Percentiles rank a stretch among this genome's conserved stretches.
Conservation (phyloP, 805 yeast species). For the Metschnikowia cubensis region DNA sequence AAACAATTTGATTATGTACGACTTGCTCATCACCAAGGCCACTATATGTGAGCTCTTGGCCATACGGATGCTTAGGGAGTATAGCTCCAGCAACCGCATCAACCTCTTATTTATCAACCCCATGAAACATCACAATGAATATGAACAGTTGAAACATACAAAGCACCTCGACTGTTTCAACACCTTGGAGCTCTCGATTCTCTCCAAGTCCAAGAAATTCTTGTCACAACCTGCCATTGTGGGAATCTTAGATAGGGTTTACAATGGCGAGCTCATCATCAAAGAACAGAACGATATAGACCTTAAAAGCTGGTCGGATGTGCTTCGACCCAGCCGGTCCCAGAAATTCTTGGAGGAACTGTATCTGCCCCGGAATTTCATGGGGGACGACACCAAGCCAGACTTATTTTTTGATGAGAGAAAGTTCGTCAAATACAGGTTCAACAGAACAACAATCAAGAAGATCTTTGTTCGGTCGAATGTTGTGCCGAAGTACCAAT, state of each 20-base stretch:
- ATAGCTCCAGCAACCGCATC: slow-evolving; percentile 39
- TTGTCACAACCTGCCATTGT: slow-evolving; percentile 50
- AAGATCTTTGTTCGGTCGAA: slow-evolving; percentile 29
- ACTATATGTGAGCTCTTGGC: slow-evolving; percentile 52
- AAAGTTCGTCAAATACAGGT: slow-evolving; percentile 29
- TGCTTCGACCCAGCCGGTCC: slow-evolving; percentile 1
- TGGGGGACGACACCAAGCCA: slow-evolving; percentile 3
- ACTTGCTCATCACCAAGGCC: slow-evolving; percentile 42
- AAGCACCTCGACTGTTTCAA: slow-evolving; percentile 29
- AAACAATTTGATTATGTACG: slow-evolving; percentile 34
- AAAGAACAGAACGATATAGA: slow-evolving; percentile 28
- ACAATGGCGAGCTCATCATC: slow-evolving; percentile 47
- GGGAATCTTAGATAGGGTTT: slow-evolving; percentile 44
- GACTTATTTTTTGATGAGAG: slow-evolving; percentile 9
- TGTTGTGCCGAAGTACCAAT: slow-evolving; percentile 40
- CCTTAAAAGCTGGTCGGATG: slow-evolving; percentile 2
- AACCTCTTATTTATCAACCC: slow-evolving; percentile 46
- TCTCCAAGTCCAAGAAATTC: slow-evolving; percentile 49
- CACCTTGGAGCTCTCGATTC: slow-evolving; percentile 49
- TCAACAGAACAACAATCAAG: slow-evolving; percentile 28
- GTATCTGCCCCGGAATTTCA: neutral
- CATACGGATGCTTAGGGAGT: slow-evolving; percentile 45
- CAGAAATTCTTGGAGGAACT: neutral
- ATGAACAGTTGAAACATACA: slow-evolving; percentile 16
- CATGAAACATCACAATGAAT: slow-evolving; percentile 25